Conservation (phyloP, 1,139 yeast genomes). For the Zhuliangozyma blackwelliae region DNA sequence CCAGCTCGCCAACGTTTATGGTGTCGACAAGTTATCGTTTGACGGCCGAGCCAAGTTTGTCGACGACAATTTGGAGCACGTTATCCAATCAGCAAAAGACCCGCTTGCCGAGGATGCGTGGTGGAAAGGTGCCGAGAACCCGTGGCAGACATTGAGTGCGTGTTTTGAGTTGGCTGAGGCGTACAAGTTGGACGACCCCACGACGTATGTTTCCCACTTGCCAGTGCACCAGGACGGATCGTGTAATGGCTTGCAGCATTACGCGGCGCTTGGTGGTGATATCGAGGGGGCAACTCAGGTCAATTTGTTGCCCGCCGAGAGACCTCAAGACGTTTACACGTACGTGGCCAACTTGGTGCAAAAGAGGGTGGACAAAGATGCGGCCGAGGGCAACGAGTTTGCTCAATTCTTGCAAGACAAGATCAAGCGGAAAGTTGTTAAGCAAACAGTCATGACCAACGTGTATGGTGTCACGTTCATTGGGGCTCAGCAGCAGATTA, state of each 20-base stretch:
- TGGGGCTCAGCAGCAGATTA: conserved; percentile 89
- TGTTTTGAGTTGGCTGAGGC: conserved; percentile 81
- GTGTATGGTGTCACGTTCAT: conserved; percentile 96
- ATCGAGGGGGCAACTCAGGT: conserved; percentile 92
- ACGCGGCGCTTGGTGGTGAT: conserved; percentile 97
- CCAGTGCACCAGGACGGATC: conserved; percentile 98
- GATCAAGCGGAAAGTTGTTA: conserved; percentile 82
- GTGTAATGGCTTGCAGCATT: conserved; percentile 95
- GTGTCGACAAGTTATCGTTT: conserved; percentile 79
- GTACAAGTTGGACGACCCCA: conserved; percentile 65
- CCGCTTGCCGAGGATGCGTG: conserved; percentile 63
- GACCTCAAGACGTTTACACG: conserved; percentile 88
- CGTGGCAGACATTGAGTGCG: conserved; percentile 92
- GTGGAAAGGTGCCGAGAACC: conserved; percentile 89
- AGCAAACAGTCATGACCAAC: conserved; percentile 97
- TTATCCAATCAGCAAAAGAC: conserved; percentile 63
- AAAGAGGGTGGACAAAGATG: conserved; percentile 56
- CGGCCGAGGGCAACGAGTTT: conserved; percentile 47
- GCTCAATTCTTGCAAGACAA: conserved; percentile 57
- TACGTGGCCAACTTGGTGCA: conserved; percentile 76
- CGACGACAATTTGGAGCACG: conserved; percentile 61
- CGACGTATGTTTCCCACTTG: conserved; percentile 67
- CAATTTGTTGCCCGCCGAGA: conserved; percentile 73
- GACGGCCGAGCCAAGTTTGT: conserved; percentile 70
- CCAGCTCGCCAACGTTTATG: conserved; percentile 84